Evolutionary conservation across 2,329 filamentous ascomycete species (phyloP).

Genomic region (Penicillium sclerotiorum): DNA sequence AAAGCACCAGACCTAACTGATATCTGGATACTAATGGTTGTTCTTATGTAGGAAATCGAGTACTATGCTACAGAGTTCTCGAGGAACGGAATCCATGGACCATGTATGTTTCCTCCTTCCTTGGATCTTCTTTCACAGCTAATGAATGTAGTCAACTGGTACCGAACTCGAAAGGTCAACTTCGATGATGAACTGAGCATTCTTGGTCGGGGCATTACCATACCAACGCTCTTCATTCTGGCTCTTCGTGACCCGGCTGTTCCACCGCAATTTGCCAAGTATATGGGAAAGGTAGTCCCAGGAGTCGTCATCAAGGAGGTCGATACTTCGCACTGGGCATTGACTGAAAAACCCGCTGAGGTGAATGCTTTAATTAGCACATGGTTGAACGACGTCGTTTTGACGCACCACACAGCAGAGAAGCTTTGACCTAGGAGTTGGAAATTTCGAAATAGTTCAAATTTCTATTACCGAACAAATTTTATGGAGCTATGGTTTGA

Average conservation of each 20-base stretch:
- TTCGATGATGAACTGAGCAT: conserved; percentile 68
- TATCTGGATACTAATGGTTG: neutral
- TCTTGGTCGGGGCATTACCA: conserved; percentile 49
- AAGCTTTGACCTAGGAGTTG: no score
- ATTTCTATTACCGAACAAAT: neutral
- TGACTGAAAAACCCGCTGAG: conserved; percentile 71
- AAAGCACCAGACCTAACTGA: no score
- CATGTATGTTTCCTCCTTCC: conserved; percentile 50
- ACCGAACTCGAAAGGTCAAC: conserved; percentile 73
- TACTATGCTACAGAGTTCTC: conserved; percentile 74
- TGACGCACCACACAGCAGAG: conserved; percentile 45
- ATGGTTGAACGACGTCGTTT: conserved; percentile 66
- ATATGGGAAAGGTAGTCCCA: conserved; percentile 70
- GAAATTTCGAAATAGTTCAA: no score
- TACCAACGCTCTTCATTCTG: conserved; percentile 74
- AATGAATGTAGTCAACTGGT: conserved; percentile 71
- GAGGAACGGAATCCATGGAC: conserved; percentile 74
- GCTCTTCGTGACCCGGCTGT: conserved; percentile 73
- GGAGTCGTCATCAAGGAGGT: conserved; percentile 69
- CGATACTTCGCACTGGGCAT: conserved; percentile 76
- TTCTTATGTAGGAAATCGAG: conserved; percentile 62
- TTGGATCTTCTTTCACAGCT: neutral
- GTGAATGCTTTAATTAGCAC: conserved; percentile 69
- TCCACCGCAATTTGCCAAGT: conserved; percentile 67
- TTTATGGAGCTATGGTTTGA: neutral